Evolutionary conservation across 805 yeast species (phyloP).

Genomic region (Pichia thaimueangensis): DNA sequence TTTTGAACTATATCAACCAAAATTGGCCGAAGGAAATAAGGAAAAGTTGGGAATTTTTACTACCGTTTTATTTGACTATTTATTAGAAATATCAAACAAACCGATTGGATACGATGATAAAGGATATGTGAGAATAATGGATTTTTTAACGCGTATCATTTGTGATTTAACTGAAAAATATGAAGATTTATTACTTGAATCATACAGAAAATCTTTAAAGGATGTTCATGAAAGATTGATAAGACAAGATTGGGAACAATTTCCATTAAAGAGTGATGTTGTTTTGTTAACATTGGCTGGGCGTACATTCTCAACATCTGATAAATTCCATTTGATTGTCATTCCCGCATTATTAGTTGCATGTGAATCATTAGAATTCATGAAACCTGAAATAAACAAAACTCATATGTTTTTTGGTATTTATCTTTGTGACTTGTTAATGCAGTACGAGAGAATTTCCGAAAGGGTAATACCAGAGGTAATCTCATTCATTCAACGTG

Average conservation of each 20-base stretch:
- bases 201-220: slow-evolving; percentile 50
- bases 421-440: slow-evolving; percentile 55
- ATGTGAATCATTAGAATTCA: slow-evolving; percentile 59
- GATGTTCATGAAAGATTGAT: slow-evolving; percentile 49
- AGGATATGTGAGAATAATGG: slow-evolving; percentile 28
- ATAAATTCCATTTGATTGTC: slow-evolving; percentile 85
- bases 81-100: slow-evolving; percentile 40
- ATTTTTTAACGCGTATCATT: slow-evolving; percentile 37
- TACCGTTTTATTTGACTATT: slow-evolving; percentile 56
- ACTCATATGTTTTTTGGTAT: slow-evolving; percentile 48
- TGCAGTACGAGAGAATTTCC: slow-evolving; percentile 72
- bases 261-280: slow-evolving; percentile 48
- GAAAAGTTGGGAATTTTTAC: slow-evolving; percentile 61
- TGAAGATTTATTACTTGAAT: slow-evolving; percentile 55
- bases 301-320: slow-evolving; percentile 83
- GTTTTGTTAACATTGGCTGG: slow-evolving; percentile 69
- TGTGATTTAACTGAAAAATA: slow-evolving; percentile 59
- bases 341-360: slow-evolving; percentile 76
- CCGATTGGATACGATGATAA: slow-evolving; percentile 18
- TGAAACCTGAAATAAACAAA: slow-evolving; percentile 23
- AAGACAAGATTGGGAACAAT: slow-evolving; percentile 19
- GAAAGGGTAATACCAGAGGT: slow-evolving; percentile 83
- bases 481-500: slow-evolving; percentile 47
- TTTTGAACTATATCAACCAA: slow-evolving; percentile 62
- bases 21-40: slow-evolving; percentile 75